Conservation (phyloP, 495 filamentous ascomycete species). For the Ascodesmis nigricans region DNA sequence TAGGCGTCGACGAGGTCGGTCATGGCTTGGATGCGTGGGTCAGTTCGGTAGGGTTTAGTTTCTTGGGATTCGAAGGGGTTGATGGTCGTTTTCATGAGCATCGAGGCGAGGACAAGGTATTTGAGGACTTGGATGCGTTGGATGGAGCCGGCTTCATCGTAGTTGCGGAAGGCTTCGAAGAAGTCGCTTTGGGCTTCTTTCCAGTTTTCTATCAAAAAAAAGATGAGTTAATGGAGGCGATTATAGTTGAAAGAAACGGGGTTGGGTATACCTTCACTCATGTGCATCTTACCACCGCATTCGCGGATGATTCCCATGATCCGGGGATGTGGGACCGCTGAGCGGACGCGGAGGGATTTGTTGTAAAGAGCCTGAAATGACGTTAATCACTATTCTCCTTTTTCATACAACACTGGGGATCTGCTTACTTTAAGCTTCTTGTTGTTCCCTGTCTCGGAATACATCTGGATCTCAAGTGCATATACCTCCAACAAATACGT, state of each 20-base stretch:
- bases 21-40: conserved; percentile 88
- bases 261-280: conserved; percentile 48
- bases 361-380: conserved; percentile 47
- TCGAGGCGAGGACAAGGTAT: conserved; percentile 85
- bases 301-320: conserved; percentile 98
- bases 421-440: conserved; percentile 59
- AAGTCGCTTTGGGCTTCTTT: conserved; percentile 92
- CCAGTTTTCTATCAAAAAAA: conserved; percentile 53
- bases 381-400: conserved; percentile 1
- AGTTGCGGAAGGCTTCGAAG: conserved; percentile 96
- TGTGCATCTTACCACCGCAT: conserved; percentile 99
- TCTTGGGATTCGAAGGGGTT: conserved; percentile 98
- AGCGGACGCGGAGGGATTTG: conserved; percentile 68
- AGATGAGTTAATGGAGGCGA: background rate
- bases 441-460: conserved; percentile 88
- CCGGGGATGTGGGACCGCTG: conserved; percentile 90
- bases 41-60: conserved; percentile 96
- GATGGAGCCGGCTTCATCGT: conserved; percentile 89
- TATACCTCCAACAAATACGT: conserved; percentile 93
- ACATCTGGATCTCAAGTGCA: conserved; percentile 96
- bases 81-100: conserved; percentile 99
- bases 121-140: conserved; percentile 95
- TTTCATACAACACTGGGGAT: background rate
- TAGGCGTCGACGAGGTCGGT: conserved; percentile 91
- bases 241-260: background rate